Base-by-base conservation (phyloP, 2,329 filamentous ascomycete species). In the Clonostachys rosea region DNA sequence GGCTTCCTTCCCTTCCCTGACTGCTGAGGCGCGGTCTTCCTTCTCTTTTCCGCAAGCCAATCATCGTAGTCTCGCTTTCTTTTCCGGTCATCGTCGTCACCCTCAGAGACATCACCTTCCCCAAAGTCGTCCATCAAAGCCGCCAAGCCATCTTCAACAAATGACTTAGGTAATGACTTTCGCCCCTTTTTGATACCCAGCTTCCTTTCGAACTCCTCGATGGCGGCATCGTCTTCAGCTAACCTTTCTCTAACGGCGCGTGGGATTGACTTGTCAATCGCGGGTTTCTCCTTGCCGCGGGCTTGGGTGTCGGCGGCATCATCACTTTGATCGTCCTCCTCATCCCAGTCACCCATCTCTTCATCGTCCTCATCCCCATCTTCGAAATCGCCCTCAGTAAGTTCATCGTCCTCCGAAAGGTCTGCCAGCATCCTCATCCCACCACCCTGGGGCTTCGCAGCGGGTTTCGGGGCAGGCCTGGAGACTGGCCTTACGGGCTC, bases 201-300 rank as follows among this genome's bases (percentile, higher is more conserved):
- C 59, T 89, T 95, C 64, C 86, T 91, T 69, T 99, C 94, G 34
- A 96, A 71, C 4, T 84, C 84, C 17, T 86, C 85, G 55, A 99
- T 97, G 56, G 96, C 90, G 3, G 84, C 88, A 59, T 97, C 91
- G 49, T 99, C 92, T 51, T 89, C 75, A 1, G 81, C 84, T 5
- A 96, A 70, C 55, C 79, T 82, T 5, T 84, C 78, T 59, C 76
- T 81, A n/a, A 83, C 61, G 17, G 53, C 54, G 43, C 62, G 67
- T 6, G 69, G 64, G 47, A 47, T 56, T 51, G 39, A 59, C 54
- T 42, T 56, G 54, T 43, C 63, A 48, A 59, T 46, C 6, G 60
- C 56, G 6, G 60, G 46, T 2, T 54, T 54, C 7, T 56, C 51
- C 4, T 57, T 51, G 8, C 51, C 49, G 4, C 52, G 47, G 5